These are phyloP conservation scores for Aspergillus viridinutans DNA, from an alignment of 2,329 filamentous ascomycete species.

Conservation along the genomic window DNA sequence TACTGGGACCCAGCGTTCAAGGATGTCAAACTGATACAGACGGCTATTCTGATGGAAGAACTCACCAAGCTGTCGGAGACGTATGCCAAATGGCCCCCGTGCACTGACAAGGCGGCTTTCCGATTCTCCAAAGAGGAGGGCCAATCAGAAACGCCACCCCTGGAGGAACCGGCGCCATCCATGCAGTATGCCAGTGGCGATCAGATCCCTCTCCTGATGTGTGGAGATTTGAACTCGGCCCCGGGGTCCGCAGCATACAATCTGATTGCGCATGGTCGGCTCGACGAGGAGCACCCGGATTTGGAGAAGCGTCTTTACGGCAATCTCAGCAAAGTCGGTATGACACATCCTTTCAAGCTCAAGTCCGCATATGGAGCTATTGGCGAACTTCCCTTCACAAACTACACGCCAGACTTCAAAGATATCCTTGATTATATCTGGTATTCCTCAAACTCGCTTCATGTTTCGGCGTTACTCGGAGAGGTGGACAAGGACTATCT, in stretches of 20 bases:
- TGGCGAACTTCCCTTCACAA: slow-evolving; percentile 86
- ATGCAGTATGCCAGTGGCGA: slow-evolving; percentile 81
- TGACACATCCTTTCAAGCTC: slow-evolving; percentile 89
- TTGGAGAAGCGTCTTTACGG: slow-evolving; percentile 80
- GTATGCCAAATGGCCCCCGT: slow-evolving; percentile 73
- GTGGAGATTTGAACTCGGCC: slow-evolving; percentile 93
- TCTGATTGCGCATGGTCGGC: slow-evolving; percentile 73
- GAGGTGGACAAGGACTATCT: slow-evolving; percentile 83
- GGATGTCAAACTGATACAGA: slow-evolving; percentile 95
- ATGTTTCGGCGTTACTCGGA: slow-evolving; percentile 77
- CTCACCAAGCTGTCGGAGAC: slow-evolving; percentile 80
- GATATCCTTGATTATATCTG: slow-evolving; percentile 96
- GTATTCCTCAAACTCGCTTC: slow-evolving; percentile 88
- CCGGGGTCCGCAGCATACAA: slow-evolving; percentile 87
- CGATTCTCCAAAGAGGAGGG: slow-evolving; percentile 49
- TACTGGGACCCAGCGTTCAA: slow-evolving; percentile 89
- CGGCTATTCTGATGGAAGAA: slow-evolving; percentile 89
- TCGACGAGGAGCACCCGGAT: slow-evolving; percentile 75
- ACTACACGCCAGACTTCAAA: slow-evolving; percentile 90
- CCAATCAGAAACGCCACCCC: slow-evolving; percentile 42
- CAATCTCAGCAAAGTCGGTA: slow-evolving; percentile 86
- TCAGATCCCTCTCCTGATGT: slow-evolving; percentile 85
- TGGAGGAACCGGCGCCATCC: slow-evolving; percentile 67
- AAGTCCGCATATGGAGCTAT: slow-evolving; percentile 85
- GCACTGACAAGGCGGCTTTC: slow-evolving; percentile 69